Conservation (phyloP, 768 basidiomycete genomes). For the Steccherinum ochraceum region DNA sequence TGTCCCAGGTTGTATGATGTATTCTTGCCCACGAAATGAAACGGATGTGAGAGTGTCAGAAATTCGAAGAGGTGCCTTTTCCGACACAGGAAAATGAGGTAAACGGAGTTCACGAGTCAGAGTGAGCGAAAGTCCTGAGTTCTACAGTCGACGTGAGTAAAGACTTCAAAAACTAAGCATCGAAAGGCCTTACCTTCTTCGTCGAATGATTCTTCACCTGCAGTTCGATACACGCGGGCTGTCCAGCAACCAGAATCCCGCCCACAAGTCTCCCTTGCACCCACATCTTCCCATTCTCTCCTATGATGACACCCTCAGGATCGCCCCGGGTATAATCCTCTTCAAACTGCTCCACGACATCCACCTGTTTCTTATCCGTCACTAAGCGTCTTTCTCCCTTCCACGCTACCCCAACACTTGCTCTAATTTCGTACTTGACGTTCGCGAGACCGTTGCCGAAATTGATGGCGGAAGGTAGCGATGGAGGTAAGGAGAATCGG, state of each 20-base stretch:
- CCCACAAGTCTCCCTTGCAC: slow-evolving; percentile 62
- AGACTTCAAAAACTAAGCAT: slow-evolving; percentile 2
- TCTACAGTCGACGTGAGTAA: slow-evolving; percentile 35
- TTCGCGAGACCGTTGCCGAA: slow-evolving; percentile 66
- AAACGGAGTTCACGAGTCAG: slow-evolving; percentile 58
- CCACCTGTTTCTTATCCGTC: slow-evolving; percentile 50
- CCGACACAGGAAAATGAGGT: slow-evolving; percentile 31
- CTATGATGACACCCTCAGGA: slow-evolving; percentile 59
- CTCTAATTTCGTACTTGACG: slow-evolving; percentile 68
- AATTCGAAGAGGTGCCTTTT: slow-evolving; percentile 48
- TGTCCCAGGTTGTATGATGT: slow-evolving; percentile 62
- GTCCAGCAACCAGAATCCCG: slow-evolving; percentile 58
- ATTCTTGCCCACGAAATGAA: slow-evolving; percentile 69
- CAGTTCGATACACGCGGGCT: slow-evolving; percentile 65
- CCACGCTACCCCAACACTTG: slow-evolving; percentile 68
- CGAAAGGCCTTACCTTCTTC: slow-evolving; percentile 53
- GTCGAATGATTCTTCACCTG: slow-evolving; percentile 78
- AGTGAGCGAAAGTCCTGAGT: slow-evolving; percentile 56
- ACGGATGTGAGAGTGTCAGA: slow-evolving; percentile 66
- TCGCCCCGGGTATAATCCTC: slow-evolving; percentile 30
- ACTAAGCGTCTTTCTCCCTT: slow-evolving; percentile 69
- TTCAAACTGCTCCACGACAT: slow-evolving; percentile 52
- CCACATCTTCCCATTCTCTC: slow-evolving; percentile 78
- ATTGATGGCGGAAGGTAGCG: slow-evolving; percentile 63
- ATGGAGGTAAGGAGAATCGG: slow-evolving; percentile 60